phyloP scores from a whole-genome alignment of 768 basidiomycete genomes.

The Coprinopsis sp. region DNA sequence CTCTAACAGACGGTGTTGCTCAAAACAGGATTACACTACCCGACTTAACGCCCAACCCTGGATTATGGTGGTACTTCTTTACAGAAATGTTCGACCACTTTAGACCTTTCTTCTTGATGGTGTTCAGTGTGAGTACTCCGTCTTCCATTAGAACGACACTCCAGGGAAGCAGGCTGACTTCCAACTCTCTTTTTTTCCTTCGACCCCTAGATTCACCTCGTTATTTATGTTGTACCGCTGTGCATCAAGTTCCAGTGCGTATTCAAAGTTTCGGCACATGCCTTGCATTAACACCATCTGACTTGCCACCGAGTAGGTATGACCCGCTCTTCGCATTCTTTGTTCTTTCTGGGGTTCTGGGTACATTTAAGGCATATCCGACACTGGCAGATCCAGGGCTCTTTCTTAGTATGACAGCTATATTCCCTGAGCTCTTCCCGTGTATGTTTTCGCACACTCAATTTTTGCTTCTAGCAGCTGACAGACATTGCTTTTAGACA shows the following conservation, averaged over 20 bases:
- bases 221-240: conserved; percentile 78
- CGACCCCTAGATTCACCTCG: conserved; percentile 60
- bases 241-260: conserved; percentile 84
- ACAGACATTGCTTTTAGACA: conserved; percentile 42
- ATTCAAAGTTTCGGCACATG: not conserved
- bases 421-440: conserved; percentile 82
- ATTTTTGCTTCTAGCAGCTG: not conserved
- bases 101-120: conserved; percentile 90
- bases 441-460: conserved; percentile 46
- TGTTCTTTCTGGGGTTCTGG: conserved; percentile 70
- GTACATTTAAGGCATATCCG: conserved; percentile 89
- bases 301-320: conserved; percentile 45
- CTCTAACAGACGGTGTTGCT: not conserved
- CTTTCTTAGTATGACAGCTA: conserved; percentile 71
- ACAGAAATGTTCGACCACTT: conserved; percentile 99
- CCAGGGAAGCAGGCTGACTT: not conserved
- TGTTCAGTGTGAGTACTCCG: conserved; percentile 77
- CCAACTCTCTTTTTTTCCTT: not conserved
- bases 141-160: not conserved
- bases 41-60: conserved; percentile 90
- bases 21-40: conserved; percentile 65
- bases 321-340: conserved; percentile 81
- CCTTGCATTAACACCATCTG: not conserved
- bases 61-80: conserved; percentile 99
- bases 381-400: conserved; percentile 86